Conservation (phyloP, 208 protist species). For the Trypanosoma scelopori region DNA sequence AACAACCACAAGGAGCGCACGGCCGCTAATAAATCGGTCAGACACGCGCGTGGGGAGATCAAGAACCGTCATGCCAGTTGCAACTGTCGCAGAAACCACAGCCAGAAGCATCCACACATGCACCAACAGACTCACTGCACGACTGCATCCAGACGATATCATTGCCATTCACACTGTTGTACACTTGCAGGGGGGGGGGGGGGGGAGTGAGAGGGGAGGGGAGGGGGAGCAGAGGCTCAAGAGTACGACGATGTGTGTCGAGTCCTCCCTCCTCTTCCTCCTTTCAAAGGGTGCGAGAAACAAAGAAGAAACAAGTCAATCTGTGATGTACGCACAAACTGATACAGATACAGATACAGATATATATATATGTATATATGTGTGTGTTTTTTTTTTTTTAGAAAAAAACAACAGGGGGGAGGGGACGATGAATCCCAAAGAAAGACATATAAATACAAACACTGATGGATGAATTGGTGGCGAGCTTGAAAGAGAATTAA, state of each 20-base stretch:
- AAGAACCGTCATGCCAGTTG: neutral
- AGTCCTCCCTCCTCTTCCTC: neutral
- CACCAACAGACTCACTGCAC: neutral
- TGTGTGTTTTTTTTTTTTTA: too few relatives aligned
- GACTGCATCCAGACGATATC: neutral
- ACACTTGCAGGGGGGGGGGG: too few relatives aligned
- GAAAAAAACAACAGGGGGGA: too few relatives aligned
- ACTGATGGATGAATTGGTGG: neutral
- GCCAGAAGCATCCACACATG: neutral
- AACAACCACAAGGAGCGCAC: slow-evolving; percentile 2
- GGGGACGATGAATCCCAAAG: too few relatives aligned
- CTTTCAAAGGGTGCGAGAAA: neutral
- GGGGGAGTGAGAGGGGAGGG: too few relatives aligned
- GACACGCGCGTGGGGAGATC: neutral
- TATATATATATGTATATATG: too few relatives aligned
- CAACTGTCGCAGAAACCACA: neutral
- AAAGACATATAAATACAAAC: slow-evolving; percentile 1
- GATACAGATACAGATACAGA: too few relatives aligned
- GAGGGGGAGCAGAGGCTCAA: too few relatives aligned
- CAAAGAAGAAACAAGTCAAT: neutral
- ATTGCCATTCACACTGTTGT: too few relatives aligned
- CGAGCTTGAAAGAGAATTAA: too few relatives aligned
- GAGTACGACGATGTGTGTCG: neutral
- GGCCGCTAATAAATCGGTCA: neutral
- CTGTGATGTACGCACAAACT: neutral